These are phyloP conservation scores for Alternaria arbusti DNA, from an alignment of 2,329 filamentous ascomycete genomes.

Conservation along the genomic window DNA sequence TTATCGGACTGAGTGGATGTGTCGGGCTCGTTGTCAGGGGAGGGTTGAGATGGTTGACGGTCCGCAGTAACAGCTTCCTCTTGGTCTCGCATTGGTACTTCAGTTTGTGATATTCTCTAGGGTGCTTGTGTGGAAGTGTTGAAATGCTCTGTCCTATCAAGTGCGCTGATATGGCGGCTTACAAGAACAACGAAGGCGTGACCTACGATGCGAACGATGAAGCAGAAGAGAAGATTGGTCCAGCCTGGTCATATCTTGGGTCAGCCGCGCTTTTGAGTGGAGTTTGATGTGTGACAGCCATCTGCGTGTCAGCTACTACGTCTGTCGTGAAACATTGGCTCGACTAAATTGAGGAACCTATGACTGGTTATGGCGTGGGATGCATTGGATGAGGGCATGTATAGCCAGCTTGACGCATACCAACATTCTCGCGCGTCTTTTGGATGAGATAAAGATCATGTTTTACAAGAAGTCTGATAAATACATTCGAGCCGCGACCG, in stretches of 20 bases:
- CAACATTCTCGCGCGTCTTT: no score
- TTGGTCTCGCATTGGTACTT: background rate
- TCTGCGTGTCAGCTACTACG: background rate
- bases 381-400: background rate
- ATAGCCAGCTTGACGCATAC: accelerated
- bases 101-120: background rate
- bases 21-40: background rate
- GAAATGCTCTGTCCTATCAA: background rate
- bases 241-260: background rate
- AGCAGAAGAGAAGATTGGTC: background rate
- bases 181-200: background rate
- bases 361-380: background rate
- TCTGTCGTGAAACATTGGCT: background rate
- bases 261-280: background rate
- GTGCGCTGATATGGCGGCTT: background rate
- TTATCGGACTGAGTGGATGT: background rate
- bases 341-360: background rate
- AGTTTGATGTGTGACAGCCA: background rate
- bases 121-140: background rate
- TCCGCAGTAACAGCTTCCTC: background rate
- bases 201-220: background rate
- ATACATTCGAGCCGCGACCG: no score
- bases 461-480: no score
- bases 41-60: background rate
- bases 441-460: no score